Percentiles rank a stretch among this genome's conserved stretches.
Evolutionary conservation across 2,329 filamentous ascomycete genomes (phyloP).

Genomic region (Diatrype stigma): DNA sequence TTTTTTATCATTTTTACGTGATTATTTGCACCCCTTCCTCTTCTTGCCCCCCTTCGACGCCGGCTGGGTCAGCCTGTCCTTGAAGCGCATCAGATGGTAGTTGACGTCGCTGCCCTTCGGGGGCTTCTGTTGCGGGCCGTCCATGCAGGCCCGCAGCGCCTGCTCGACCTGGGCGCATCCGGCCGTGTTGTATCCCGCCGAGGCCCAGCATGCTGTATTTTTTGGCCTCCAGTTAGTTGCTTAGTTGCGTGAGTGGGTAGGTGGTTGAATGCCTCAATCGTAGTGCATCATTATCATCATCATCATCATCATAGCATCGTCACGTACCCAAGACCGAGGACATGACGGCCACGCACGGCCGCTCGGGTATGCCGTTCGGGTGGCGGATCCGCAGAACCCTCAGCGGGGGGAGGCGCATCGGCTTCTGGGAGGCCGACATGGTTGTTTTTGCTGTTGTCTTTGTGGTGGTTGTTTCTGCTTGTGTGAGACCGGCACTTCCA

Average conservation of each 20-base stretch:
- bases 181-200: constrained; percentile 62
- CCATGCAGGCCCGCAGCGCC: constrained; percentile 69
- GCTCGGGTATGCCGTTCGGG: constrained; percentile 44
- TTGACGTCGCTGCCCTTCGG: constrained; percentile 78
- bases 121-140: constrained; percentile 57
- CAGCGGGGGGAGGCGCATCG: constrained; percentile 56
- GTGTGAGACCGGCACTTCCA: too few species aligned
- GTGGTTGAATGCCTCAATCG: too few species aligned
- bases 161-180: constrained; percentile 58
- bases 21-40: constrained; percentile 45
- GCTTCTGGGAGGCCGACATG: constrained; percentile 45
- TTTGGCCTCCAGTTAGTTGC: constrained; percentile 3
- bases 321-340: constrained; percentile 51
- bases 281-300: too few species aligned
- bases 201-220: constrained; percentile 74
- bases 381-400: constrained; percentile 50
- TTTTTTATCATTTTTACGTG: constrained; percentile 46
- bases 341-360: constrained; percentile 55
- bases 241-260: too few species aligned
- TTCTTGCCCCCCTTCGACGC: constrained; percentile 45
- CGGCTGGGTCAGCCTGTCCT: constrained; percentile 58
- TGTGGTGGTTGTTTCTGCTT: constrained; percentile 2
- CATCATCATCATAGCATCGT: too few species aligned
- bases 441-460: constrained; percentile 1
- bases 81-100: constrained; percentile 81